Base-by-base conservation (phyloP, 2,329 filamentous ascomycete genomes). In the Penicillium decumbens region DNA sequence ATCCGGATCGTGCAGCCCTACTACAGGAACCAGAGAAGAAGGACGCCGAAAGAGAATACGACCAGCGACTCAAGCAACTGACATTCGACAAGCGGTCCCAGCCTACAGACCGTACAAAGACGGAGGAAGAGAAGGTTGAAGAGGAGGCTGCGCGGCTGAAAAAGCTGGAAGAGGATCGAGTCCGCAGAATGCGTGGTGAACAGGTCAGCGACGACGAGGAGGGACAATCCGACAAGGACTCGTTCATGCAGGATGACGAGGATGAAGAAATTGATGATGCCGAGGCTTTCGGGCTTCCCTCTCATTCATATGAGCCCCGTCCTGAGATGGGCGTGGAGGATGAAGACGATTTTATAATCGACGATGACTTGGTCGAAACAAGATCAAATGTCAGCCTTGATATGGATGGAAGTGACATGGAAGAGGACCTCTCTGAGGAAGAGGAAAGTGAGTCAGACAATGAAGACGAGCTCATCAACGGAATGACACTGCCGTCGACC, bases 331-430 rank as follows among this genome's bases (percentile, higher is more conserved):
- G 84, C 5, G 85, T 95, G 29, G 90, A 95, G 57, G 92, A 96
- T 59, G 92, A 97, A 65, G 92, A 97, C 61, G 89, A 96, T 60
- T 97, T 97, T 62, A 67, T 92, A 24, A 84, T 96, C 54, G 92
- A 97, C 51, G 88, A 93, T 54, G 87, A 95, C 63, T 78, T 97
- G 13, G 80, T 96, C 29, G 90, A 90, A 10, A 91, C 85, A 58
- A 88, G 84, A 32, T 92, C 88, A n/a, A 69, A 74, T 41, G 68
- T 64, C 28, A 74, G 72, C 27, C 60, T 71, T 6, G 70, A 68
- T n/a, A 59, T 74, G 49, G 66, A 65, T 38, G 70, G 70, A 25
- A 72, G 64, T 39, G 70, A 72, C 43, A 51, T 54, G 24, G 83
- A 85, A 33, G 63, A 83, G n/a, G 73, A 77, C 4, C 71, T 79